phyloP scores from a whole-genome alignment of 306 rosid genomes.

The Dalbergia cochinchinensis region DNA sequence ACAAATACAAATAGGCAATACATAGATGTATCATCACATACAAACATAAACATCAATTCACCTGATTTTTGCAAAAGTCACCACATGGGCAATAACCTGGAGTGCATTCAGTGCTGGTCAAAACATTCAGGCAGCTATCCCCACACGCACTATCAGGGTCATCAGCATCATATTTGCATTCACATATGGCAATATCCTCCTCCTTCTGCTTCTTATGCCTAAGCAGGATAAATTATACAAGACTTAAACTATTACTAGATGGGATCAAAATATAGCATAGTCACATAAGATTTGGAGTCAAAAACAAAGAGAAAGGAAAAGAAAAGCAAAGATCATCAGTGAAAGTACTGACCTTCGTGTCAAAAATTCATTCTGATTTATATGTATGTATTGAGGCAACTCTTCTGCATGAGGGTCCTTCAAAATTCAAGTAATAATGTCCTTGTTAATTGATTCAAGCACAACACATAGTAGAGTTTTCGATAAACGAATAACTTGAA shows the following conservation, averaged over 20 bases:
- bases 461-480: slow-evolving; percentile 4
- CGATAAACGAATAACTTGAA: neutral
- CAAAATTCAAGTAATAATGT: slow-evolving; percentile 58
- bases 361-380: slow-evolving; percentile 76
- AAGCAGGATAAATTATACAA: slow-evolving; percentile 17
- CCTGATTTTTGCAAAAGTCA: slow-evolving; percentile 85
- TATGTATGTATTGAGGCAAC: slow-evolving; percentile 66
- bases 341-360: slow-evolving; percentile 65
- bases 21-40: slow-evolving; percentile 11
- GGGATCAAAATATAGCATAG: slow-evolving; percentile 27
- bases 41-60: slow-evolving; percentile 33
- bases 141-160: slow-evolving; percentile 83
- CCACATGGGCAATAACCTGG: slow-evolving; percentile 84
- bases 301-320: neutral
- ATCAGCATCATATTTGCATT: slow-evolving; percentile 62
- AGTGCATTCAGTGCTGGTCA: slow-evolving; percentile 94
- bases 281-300: neutral
- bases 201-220: slow-evolving; percentile 90
- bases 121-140: slow-evolving; percentile 86
- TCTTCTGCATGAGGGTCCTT: slow-evolving; percentile 67
- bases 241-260: neutral
- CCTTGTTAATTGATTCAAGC: slow-evolving; percentile 38
- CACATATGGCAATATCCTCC: slow-evolving; percentile 89
- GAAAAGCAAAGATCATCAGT: neutral
- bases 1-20: slow-evolving; percentile 2